These are phyloP conservation scores for Pseudogymnoascus sp. DNA, from an alignment of 2,329 filamentous ascomycete species.

Conservation along the genomic window DNA sequence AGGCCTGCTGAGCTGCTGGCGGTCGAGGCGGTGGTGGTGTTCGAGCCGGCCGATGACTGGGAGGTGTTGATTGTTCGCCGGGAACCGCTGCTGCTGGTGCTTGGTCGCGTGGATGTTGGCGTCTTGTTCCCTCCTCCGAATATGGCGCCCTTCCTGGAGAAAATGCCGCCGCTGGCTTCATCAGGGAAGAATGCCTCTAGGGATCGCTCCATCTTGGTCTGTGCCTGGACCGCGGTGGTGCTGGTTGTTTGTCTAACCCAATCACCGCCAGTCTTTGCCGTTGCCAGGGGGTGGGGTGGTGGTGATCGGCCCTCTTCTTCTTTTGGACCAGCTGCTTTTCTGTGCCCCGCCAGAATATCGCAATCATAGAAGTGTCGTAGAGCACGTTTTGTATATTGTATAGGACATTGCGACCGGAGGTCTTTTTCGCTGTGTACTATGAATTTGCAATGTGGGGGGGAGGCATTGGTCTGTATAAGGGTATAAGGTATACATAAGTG, in stretches of 20 bases:
- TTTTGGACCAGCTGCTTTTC: background rate
- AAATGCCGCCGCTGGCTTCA: slow-evolving; percentile 3
- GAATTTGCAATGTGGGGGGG: background rate
- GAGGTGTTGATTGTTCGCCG: slow-evolving; percentile 11
- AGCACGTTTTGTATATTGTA: background rate
- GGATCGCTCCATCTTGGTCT: slow-evolving; percentile 5
- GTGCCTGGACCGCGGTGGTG: slow-evolving; percentile 6
- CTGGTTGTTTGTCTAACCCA: background rate
- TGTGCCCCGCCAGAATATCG: slow-evolving; percentile 3
- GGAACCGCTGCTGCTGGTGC: slow-evolving; percentile 21
- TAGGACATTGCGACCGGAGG: background rate
- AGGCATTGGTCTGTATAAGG: background rate
- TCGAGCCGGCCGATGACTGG: slow-evolving; percentile 16
- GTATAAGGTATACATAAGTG: background rate
- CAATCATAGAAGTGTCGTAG: background rate
- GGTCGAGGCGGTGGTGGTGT: slow-evolving; percentile 12
- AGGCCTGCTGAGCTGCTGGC: slow-evolving; percentile 44
- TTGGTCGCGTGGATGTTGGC: slow-evolving; percentile 21
- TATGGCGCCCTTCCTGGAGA: slow-evolving; percentile 12
- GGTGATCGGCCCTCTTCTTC: background rate
- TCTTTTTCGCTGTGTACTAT: background rate
- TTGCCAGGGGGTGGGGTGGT: background rate
- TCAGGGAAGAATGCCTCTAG: slow-evolving; percentile 6
- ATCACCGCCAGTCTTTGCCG: background rate
- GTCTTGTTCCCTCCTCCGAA: slow-evolving; percentile 19